Percentiles rank a stretch among this genome's conserved stretches.
phyloP scores from a whole-genome alignment of 768 basidiomycete species.

The Termitomyces sp. region DNA sequence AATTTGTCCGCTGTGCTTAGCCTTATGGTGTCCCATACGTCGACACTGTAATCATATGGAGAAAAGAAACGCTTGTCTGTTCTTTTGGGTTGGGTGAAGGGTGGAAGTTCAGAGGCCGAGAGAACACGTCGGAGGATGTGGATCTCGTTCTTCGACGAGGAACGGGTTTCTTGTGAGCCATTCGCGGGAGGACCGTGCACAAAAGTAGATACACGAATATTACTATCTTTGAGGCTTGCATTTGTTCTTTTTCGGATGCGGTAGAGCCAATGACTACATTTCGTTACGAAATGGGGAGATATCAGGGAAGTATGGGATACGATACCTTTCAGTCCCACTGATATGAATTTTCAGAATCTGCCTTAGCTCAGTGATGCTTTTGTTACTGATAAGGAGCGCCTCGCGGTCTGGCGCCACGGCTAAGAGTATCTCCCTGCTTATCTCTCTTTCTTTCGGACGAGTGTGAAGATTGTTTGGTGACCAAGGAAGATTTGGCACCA shows the following conservation, averaged over 20 bases:
- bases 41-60: constrained; percentile 12
- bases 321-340: constrained; percentile 18
- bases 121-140: constrained; percentile 23
- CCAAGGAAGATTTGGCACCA: constrained; percentile 13
- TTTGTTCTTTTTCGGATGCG: constrained; percentile 21
- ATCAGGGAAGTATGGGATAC: background rate
- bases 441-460: constrained; percentile 24
- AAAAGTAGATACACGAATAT: constrained; percentile 25
- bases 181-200: constrained; percentile 9
- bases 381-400: constrained; percentile 23
- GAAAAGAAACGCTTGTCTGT: background rate
- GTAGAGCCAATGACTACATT: constrained; percentile 32
- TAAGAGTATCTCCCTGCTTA: constrained; percentile 25
- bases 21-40: constrained; percentile 22
- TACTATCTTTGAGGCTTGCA: constrained; percentile 22
- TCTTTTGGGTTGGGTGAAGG: constrained; percentile 1
- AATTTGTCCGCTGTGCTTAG: constrained; percentile 28
- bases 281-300: too few relatives aligned
- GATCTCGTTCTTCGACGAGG: constrained; percentile 11
- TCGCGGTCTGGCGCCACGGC: constrained; percentile 35
- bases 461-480: constrained; percentile 7
- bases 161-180: constrained; percentile 2
- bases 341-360: constrained; percentile 28
- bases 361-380: constrained; percentile 27
- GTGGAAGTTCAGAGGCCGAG: constrained; percentile 23